Evolutionary conservation across 805 yeast genomes (phyloP), one percentile per base, ranked within the genome.

Genomic region (Candida parachauliodes): DNA sequence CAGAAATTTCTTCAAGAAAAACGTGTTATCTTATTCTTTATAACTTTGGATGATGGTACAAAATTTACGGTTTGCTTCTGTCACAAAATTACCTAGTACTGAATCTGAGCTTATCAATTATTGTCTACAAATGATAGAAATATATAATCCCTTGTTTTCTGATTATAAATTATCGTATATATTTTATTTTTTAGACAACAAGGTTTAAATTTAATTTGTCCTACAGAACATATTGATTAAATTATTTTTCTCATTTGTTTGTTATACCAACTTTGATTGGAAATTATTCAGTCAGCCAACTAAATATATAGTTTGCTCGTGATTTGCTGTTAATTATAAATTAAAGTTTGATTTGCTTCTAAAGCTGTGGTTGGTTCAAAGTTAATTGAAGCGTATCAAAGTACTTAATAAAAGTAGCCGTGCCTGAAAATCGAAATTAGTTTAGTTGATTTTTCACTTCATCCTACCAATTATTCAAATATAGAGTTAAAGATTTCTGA

Each of bases 1-100:
- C 8, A 11, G 21, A 14, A n/a, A 7, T 8, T 16, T 17, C 19
- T 11, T 15, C 8, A 9, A 19, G 8, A 22, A 14, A 15, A 31
- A 31, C 34, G 34, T 31, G 33, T 24, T 15, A n/a, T 16, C 35
- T 32, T 32, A 32, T 32, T 23, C 28, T 32, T 32, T 23, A 32
- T 32, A 22, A 22, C 9, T 12, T 23, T 32, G n/a, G 5, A 11
- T 12, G 5, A 16, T 23, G 11, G 16, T 32, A 4, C 18, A 18
- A 31, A 31, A 31, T 31, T 19, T 31, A 31, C 34, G 34, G 34
- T 14, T 21, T 32, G 28, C 35, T 17, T 32, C 28, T 32, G 25
- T 14, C 35, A 32, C 35, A 32, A 32, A 32, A 23, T 9, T 31
- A 10, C 22, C 21, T 16, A 7, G 7, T 27, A 4, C n/a, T 27